Percentiles rank a stretch among this genome's conserved stretches.
phyloP scores from a whole-genome alignment of 257 asterid species.

The Mitragyna speciosa region DNA sequence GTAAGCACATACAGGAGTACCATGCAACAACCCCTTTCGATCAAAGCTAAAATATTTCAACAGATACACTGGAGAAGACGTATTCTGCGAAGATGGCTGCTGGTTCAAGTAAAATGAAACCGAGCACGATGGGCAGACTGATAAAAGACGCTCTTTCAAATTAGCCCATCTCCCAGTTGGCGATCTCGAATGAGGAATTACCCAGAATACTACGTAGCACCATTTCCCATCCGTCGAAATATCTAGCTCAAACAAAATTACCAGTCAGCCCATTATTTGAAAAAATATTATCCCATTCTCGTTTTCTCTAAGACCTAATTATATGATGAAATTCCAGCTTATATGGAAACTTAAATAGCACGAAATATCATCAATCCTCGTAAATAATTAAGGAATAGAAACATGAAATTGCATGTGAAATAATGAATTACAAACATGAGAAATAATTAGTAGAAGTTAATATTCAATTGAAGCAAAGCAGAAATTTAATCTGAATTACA shows the following conservation, averaged over 20 bases:
- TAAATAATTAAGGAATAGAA: not conserved
- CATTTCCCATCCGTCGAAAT: conserved; percentile 87
- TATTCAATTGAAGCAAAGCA: too few species aligned
- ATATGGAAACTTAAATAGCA: too few species aligned
- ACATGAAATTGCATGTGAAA: not conserved
- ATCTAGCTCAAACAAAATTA: conserved; percentile 38
- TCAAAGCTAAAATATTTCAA: conserved; percentile 58
- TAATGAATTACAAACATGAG: conserved; percentile 11
- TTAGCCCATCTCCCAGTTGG: conserved; percentile 55
- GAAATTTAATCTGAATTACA: too few species aligned
- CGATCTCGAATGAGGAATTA: conserved; percentile 50
- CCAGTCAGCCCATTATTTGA: not conserved
- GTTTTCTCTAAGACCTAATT: not conserved
- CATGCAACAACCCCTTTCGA: conserved; percentile 71
- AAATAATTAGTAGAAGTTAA: not conserved
- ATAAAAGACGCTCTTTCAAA: conserved; percentile 65
- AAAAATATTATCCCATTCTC: not conserved
- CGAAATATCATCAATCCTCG: not conserved
- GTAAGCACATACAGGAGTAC: conserved; percentile 33
- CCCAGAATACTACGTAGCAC: conserved; percentile 79
- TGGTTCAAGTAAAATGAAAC: conserved; percentile 46
- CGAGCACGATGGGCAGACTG: conserved; percentile 60
- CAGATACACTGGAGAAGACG: conserved; percentile 56
- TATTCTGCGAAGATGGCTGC: conserved; percentile 35
- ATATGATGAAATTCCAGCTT: not conserved